A percentile compares a stretch with the other conserved stretches of the same genome.
Evolutionary conservation across 495 filamentous ascomycete genomes (phyloP).

Genomic region (Penicillium fimorum): DNA sequence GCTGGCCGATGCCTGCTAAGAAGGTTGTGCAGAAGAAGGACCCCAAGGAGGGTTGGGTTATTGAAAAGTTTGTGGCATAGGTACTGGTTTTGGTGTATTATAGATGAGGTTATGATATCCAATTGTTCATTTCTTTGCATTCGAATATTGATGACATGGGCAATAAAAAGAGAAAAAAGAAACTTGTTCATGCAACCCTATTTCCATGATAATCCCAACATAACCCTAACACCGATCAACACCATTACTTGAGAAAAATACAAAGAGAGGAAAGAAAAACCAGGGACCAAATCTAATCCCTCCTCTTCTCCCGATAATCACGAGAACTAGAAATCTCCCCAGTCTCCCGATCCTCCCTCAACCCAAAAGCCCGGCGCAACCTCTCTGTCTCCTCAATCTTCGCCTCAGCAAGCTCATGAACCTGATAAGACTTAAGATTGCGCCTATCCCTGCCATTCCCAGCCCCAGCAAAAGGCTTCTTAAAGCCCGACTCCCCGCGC

Average conservation of each 20-base stretch:
- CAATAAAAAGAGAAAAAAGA: slow-evolving; percentile 1
- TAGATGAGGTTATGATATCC: slow-evolving; percentile 33
- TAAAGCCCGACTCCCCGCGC: slow-evolving; percentile 1
- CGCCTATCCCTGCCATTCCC: slow-evolving; percentile 36
- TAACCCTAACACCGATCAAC: slow-evolving; percentile 3
- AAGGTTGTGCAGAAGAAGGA: slow-evolving; percentile 81
- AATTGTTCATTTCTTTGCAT: slow-evolving; percentile 19
- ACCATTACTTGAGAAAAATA: slow-evolving; percentile 3
- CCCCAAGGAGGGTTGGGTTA: slow-evolving; percentile 70
- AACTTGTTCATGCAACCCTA: slow-evolving; percentile 4
- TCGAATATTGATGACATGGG: neutral
- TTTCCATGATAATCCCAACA: neutral
- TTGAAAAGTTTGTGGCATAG: slow-evolving; percentile 57
- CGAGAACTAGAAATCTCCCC: slow-evolving; percentile 64
- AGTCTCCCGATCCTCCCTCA: slow-evolving; percentile 84
- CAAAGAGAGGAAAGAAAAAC: neutral
- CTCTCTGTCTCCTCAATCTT: slow-evolving; percentile 96
- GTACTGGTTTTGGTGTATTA: slow-evolving; percentile 16
- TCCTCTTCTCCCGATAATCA: slow-evolving; percentile 33
- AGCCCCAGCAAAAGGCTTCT: slow-evolving; percentile 1
- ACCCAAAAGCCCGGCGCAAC: slow-evolving; percentile 83
- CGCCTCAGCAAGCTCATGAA: slow-evolving; percentile 92
- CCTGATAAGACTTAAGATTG: slow-evolving; percentile 83
- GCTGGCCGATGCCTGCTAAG: slow-evolving; percentile 81
- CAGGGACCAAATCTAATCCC: slow-evolving; percentile 17